Conservation (phyloP, 2,329 filamentous ascomycete genomes). For the Cladosporium colombiae region DNA sequence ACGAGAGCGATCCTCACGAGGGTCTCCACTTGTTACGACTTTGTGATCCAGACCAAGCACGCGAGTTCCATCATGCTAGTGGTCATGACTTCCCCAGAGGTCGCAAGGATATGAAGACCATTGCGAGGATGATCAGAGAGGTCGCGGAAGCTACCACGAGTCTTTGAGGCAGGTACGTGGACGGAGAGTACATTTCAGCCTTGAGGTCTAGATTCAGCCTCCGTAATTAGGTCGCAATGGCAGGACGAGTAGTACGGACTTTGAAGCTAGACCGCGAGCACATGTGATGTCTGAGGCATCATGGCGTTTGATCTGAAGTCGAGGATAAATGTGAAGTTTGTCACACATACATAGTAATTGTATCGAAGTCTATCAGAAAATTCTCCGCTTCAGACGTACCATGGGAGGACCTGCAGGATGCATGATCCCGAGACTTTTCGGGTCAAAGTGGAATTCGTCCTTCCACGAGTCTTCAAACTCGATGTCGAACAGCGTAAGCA, state of each 20-base stretch:
- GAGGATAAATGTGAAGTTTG: neutral
- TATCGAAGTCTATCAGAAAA: neutral
- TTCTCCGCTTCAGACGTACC: conserved; percentile 11
- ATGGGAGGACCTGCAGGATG: conserved; percentile 8
- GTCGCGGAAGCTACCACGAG: conserved; percentile 10
- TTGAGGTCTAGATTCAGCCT: too few relatives aligned
- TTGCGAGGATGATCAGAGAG: conserved; percentile 21
- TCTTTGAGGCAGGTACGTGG: neutral
- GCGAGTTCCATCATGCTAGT: conserved; percentile 21
- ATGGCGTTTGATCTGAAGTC: neutral
- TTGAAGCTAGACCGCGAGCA: too few relatives aligned
- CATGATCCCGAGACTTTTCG: conserved; percentile 21
- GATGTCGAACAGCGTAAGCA: conserved; percentile 19
- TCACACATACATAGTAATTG: neutral
- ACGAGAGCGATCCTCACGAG: conserved; percentile 23
- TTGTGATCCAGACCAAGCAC: conserved; percentile 19
- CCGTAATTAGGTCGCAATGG: too few relatives aligned
- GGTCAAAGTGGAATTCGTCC: conserved; percentile 15
- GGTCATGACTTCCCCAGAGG: conserved; percentile 24
- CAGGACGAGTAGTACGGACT: too few relatives aligned
- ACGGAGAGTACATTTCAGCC: too few relatives aligned
- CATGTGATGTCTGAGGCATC: too few relatives aligned
- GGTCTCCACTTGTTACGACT: conserved; percentile 22
- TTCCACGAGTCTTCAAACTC: conserved; percentile 15
- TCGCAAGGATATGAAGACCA: conserved; percentile 22